Evolutionary conservation across 768 basidiomycete species (phyloP).

Genomic region (Leucosporidium yakuticum): DNA sequence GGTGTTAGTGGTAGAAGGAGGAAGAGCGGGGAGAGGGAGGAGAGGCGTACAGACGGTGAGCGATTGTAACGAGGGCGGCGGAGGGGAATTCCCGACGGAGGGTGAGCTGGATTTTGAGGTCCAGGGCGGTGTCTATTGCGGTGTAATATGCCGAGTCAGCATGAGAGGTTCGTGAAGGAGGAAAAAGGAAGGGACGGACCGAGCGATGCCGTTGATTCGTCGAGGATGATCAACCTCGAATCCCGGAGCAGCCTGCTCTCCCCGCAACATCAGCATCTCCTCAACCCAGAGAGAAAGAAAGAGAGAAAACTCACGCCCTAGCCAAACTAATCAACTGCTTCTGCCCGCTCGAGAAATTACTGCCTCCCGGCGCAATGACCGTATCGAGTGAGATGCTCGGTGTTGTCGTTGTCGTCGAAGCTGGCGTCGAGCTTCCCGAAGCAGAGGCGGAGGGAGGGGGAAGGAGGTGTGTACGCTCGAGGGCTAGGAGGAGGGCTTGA

Average conservation of each 20-base stretch:
- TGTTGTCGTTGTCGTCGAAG: too few relatives aligned
- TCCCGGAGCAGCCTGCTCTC: conserved; percentile 38
- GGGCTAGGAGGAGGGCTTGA: neutral
- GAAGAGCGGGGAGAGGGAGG: neutral
- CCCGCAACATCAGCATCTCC: too few relatives aligned
- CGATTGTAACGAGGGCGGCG: conserved; percentile 48
- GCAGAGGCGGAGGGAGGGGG: neutral
- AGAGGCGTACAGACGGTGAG: conserved; percentile 43
- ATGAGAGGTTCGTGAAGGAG: conserved; percentile 38
- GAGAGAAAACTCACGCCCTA: conserved; percentile 41
- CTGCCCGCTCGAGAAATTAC: conserved; percentile 47
- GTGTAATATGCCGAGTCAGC: conserved; percentile 49
- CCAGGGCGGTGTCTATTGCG: conserved; percentile 40
- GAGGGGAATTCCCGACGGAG: conserved; percentile 43
- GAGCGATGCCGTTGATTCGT: conserved; percentile 45
- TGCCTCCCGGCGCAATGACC: conserved; percentile 41
- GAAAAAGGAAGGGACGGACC: neutral
- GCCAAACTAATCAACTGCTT: conserved; percentile 48
- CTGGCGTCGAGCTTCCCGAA: neutral
- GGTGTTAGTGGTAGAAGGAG: too few relatives aligned
- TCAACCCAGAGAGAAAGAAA: conserved; percentile 1
- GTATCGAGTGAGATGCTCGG: neutral
- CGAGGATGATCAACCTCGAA: conserved; percentile 45
- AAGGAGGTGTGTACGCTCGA: conserved; percentile 15
- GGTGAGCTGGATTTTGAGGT: conserved; percentile 43